A percentile compares a stretch with the other conserved stretches of the same genome.
phyloP scores from a whole-genome alignment of 768 basidiomycete genomes.

The Lepiota brunneoincarnata region DNA sequence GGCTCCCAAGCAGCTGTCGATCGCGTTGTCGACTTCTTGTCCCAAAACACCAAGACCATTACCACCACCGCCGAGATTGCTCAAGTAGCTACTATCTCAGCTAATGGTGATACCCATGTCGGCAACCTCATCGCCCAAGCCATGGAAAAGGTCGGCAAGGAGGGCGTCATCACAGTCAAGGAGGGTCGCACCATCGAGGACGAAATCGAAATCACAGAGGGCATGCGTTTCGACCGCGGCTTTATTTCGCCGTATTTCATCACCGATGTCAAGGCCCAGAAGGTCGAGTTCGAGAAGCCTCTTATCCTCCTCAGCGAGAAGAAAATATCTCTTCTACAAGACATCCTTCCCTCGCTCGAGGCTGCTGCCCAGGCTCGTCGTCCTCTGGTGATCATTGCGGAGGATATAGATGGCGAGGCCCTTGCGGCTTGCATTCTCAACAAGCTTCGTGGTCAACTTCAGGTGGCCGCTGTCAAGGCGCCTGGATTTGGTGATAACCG shows the following conservation, averaged over 20 bases:
- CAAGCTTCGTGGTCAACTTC: constrained; percentile 97
- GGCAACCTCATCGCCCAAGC: constrained; percentile 96
- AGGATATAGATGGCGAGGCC: constrained; percentile 97
- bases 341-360: constrained; percentile 92
- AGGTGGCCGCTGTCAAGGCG: constrained; percentile 93
- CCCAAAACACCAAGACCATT: constrained; percentile 86
- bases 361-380: constrained; percentile 76
- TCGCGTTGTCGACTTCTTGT: constrained; percentile 88
- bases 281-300: constrained; percentile 97
- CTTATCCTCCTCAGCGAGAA: constrained; percentile 92
- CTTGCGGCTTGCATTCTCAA: constrained; percentile 97
- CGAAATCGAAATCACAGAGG: constrained; percentile 98
- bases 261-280: constrained; percentile 95
- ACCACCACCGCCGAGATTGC: constrained; percentile 98
- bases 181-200: constrained; percentile 98
- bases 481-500: constrained; percentile 99
- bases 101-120: constrained; percentile 80
- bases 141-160: constrained; percentile 99
- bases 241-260: constrained; percentile 98
- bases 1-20: constrained; percentile 97
- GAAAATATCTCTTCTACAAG: constrained; percentile 94
- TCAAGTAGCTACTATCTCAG: constrained; percentile 96
- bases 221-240: constrained; percentile 99
- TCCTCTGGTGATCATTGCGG: constrained; percentile 94
- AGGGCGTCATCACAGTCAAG: constrained; percentile 99